These are phyloP conservation scores for Picea sitchensis DNA, from an alignment of 75 land plant genomes.

Conservation along the genomic window DNA sequence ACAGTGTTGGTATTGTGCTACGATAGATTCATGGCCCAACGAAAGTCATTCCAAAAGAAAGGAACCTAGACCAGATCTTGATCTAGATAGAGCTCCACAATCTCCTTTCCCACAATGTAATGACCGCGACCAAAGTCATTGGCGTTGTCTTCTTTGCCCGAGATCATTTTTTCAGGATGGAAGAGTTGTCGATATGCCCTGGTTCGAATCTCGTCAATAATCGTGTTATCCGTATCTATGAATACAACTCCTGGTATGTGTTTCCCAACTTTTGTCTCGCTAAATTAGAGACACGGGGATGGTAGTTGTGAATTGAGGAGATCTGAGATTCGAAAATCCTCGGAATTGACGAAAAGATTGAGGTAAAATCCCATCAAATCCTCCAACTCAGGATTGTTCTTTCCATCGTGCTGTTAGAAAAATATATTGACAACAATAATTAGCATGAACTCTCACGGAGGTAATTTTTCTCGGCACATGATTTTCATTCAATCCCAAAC, in stretches of 20 bases:
- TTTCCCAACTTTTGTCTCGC: slow-evolving; percentile 67
- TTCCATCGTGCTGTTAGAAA: too few species aligned
- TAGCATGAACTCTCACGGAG: too few species aligned
- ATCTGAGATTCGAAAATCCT: too few species aligned
- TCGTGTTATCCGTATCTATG: slow-evolving; percentile 62
- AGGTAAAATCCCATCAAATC: background rate
- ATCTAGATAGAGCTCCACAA: too few species aligned
- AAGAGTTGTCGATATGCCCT: slow-evolving; percentile 38
- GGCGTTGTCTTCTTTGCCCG: slow-evolving; percentile 64
- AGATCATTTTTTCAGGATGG: slow-evolving; percentile 38
- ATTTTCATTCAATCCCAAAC: too few species aligned
- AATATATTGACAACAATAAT: too few species aligned
- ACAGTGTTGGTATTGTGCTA: too few species aligned
- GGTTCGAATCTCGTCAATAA: slow-evolving; percentile 62
- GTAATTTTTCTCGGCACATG: too few species aligned
- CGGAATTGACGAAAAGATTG: background rate
- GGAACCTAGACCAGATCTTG: slow-evolving; percentile 46
- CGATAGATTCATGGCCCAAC: slow-evolving; percentile 28
- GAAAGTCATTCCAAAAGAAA: slow-evolving; percentile 51
- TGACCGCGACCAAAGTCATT: slow-evolving; percentile 72
- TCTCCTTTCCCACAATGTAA: slow-evolving; percentile 48
- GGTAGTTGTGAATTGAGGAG: too few species aligned
- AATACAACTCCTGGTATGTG: slow-evolving; percentile 44
- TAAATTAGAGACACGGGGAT: slow-evolving; percentile 19
- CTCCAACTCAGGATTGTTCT: too few species aligned